phyloP scores from a whole-genome alignment of 306 rosid species.

The Malus fusca region DNA sequence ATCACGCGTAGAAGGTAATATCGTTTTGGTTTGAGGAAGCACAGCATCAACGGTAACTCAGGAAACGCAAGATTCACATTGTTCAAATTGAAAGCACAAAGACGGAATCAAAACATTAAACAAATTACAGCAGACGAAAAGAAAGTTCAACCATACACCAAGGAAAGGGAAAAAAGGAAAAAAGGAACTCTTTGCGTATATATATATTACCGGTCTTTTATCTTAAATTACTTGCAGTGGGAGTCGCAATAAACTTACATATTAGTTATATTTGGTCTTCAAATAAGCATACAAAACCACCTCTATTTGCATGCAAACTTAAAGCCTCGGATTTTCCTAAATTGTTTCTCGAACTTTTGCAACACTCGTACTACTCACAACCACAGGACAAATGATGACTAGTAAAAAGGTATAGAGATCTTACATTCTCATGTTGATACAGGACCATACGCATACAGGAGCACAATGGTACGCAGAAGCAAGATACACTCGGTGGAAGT shows the following conservation, averaged over 20 bases:
- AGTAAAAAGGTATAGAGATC: neutral
- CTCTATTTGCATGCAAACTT: conserved; percentile 25
- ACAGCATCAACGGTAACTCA: neutral
- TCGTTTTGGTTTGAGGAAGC: neutral
- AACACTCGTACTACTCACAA: conserved; percentile 21
- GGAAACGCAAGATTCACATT: neutral
- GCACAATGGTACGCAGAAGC: conserved; percentile 7
- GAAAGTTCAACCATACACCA: neutral
- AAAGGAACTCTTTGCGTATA: neutral
- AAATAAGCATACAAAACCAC: conserved; percentile 35
- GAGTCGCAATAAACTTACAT: conserved; percentile 33
- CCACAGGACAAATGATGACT: conserved; percentile 19
- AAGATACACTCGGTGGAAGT: conserved; percentile 1
- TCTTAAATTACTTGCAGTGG: neutral
- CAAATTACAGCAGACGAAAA: neutral
- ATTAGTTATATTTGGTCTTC: conserved; percentile 17
- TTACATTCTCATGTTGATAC: neutral
- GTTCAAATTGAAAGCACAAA: neutral
- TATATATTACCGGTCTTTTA: neutral
- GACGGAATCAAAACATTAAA: neutral
- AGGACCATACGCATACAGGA: conserved; percentile 3
- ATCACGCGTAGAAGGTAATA: neutral
- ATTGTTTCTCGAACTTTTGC: conserved; percentile 28
- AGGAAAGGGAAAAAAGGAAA: neutral
- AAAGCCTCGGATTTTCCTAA: conserved; percentile 21